Evolutionary conservation across 2,329 filamentous ascomycete genomes (phyloP).

Genomic region (Fusarium annulatum): DNA sequence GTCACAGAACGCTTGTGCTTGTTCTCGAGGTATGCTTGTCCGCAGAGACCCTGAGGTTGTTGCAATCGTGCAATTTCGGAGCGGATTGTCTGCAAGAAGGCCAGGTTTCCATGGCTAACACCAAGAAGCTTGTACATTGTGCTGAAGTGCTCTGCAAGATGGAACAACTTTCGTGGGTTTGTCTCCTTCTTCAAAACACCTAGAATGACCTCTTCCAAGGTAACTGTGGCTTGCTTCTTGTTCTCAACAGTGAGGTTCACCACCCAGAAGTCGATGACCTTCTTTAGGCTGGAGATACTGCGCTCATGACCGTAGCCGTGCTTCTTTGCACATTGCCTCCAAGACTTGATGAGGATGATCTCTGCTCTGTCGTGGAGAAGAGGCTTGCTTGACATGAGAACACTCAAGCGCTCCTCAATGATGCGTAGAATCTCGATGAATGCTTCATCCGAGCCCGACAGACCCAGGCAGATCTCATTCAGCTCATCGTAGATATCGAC

Average conservation of each 20-base stretch:
- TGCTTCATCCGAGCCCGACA: not conserved
- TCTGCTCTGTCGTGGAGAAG: not conserved
- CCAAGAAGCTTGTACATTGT: not conserved
- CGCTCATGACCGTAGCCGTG: not conserved
- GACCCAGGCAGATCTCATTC: not conserved
- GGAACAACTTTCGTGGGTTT: not conserved
- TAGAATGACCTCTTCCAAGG: not conserved
- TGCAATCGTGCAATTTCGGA: not conserved
- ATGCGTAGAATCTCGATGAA: not conserved
- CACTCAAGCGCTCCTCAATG: not conserved
- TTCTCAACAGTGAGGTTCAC: not conserved
- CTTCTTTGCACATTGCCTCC: not conserved
- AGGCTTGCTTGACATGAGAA: not conserved
- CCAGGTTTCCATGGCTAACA: not conserved
- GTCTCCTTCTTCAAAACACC: not conserved
- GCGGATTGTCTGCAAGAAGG: not conserved
- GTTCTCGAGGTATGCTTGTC: not conserved
- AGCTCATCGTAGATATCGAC: not conserved
- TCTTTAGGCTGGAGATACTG: not conserved
- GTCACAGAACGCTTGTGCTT: not conserved
- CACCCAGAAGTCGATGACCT: not conserved
- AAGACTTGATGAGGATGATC: not conserved
- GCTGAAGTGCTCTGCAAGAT: not conserved
- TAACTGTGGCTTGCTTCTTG: not conserved
- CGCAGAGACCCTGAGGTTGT: not conserved